These are phyloP conservation scores for Gloeopeniophorella convolvens DNA, from an alignment of 768 basidiomycete genomes.

Conservation along the genomic window DNA sequence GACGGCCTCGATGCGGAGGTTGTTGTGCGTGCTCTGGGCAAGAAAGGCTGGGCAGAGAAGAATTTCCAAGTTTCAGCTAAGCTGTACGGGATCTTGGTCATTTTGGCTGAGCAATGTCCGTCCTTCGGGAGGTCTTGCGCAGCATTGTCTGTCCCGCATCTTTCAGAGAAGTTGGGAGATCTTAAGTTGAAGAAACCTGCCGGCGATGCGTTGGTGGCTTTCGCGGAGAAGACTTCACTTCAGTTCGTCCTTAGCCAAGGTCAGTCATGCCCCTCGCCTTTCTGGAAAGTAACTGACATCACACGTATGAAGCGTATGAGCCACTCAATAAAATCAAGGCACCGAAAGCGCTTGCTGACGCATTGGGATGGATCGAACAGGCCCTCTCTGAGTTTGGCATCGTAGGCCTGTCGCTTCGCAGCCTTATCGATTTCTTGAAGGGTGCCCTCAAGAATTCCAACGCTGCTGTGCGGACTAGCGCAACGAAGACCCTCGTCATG, in stretches of 20 bases:
- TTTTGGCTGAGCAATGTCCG: conserved; percentile 72
- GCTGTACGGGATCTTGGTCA: conserved; percentile 68
- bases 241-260: conserved; percentile 94
- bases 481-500: conserved; percentile 88
- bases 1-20: conserved; percentile 79
- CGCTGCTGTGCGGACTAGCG: conserved; percentile 86
- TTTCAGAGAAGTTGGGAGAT: conserved; percentile 94
- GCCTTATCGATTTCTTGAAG: conserved; percentile 89
- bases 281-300: conserved; percentile 18
- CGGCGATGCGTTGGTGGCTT: conserved; percentile 74
- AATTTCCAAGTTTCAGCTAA: conserved; percentile 97
- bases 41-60: conserved; percentile 97
- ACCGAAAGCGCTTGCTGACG: conserved; percentile 92
- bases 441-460: conserved; percentile 85
- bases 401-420: conserved; percentile 72
- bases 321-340: conserved; percentile 93
- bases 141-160: conserved; percentile 72
- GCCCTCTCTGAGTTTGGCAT: conserved; percentile 89
- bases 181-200: conserved; percentile 96
- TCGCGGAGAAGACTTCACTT: conserved; percentile 88
- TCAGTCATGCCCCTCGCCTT: conserved; percentile 30
- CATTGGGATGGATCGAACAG: conserved; percentile 80
- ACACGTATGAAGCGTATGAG: conserved; percentile 67
- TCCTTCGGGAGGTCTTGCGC: conserved; percentile 81
- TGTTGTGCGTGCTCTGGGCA: conserved; percentile 76